Evolutionary conservation across 1,284 basidiomycete genomes (phyloP), one percentile per base, ranked within the genome.

Genomic region (Hymenochaete sp.): DNA sequence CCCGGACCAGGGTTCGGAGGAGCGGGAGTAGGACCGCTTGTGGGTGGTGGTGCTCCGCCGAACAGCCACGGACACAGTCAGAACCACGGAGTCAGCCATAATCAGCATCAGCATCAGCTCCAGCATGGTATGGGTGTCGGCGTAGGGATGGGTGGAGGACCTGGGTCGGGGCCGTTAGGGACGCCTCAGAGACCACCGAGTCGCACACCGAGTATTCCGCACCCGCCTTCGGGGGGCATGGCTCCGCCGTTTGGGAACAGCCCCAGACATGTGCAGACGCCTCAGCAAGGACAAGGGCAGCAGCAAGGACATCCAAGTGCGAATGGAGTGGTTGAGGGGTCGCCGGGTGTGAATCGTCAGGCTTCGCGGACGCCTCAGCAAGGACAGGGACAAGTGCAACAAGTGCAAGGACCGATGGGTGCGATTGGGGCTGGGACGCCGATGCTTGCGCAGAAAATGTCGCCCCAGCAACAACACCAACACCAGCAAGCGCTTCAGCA

Each of bases 111-210:
- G n/a, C n/a, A n/a, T n/a, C n/a, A n/a, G n/a, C 11, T 7, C 39
- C 39, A 28, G n/a, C 16, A 0, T 29, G 27, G 14, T 31, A 8
- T 9, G 8, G 38, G 35, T 37, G n/a, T 26, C 37, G 21, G 18
- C 11, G 18, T 18, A 9, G 43, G 19, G 14, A 24, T 18, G 22
- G 27, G 10, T 9, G 18, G 18, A 16, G 22, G 16, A 3, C 33
- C 18, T 24, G 43, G 43, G 14, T 3, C 33, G 16, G 33, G 35
- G 9, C 31, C 41, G 41, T 14, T 43, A 18, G 41, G 28, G 3
- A n/a, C 39, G 8, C 47, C 47, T 4, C 41, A 48, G 33, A 40
- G 47, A 10, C 35, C 47, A 11, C 27, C 41, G 26, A 44, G 25
- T 16, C 18, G 40, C 25, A 45, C 35, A 14, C 21, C 33, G 33